These are phyloP conservation scores for Hyphodiscus hymeniophilus DNA, from an alignment of 495 filamentous ascomycete species.

Conservation along the genomic window DNA sequence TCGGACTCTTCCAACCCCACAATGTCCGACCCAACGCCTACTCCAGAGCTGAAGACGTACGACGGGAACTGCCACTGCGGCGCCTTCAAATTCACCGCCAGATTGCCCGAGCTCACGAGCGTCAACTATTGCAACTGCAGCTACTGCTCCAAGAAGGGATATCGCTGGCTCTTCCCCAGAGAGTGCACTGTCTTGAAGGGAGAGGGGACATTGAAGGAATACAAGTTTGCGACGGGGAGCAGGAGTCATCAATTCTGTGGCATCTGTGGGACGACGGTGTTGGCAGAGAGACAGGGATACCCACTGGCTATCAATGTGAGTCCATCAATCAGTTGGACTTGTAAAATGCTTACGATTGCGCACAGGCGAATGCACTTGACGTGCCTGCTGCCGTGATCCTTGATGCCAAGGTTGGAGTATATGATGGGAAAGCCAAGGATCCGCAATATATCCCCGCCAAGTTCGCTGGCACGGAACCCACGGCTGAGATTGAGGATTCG, in stretches of 20 bases:
- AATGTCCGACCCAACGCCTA: constrained; percentile 10
- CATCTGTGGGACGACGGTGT: constrained; percentile 13
- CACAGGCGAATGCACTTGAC: too few relatives aligned
- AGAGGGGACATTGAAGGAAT: constrained; percentile 7
- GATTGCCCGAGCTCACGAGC: constrained; percentile 33
- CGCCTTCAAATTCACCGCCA: constrained; percentile 37
- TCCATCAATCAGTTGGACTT: not conserved
- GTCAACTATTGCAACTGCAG: constrained; percentile 42
- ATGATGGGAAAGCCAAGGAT: constrained; percentile 25
- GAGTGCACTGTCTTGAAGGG: constrained; percentile 22
- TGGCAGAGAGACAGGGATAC: not conserved
- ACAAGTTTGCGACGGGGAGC: constrained; percentile 10
- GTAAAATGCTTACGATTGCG: not conserved
- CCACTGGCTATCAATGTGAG: too few relatives aligned
- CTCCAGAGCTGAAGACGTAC: constrained; percentile 34
- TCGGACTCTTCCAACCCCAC: constrained; percentile 8
- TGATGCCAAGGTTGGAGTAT: constrained; percentile 13
- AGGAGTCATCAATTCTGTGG: constrained; percentile 18
- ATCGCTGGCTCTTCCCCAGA: constrained; percentile 29
- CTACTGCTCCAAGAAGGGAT: constrained; percentile 38
- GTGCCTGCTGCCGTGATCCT: too few relatives aligned
- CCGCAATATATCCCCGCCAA: constrained; percentile 24
- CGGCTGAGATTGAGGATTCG: constrained; percentile 26
- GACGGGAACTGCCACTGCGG: constrained; percentile 51
- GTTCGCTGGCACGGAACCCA: constrained; percentile 33